Evolutionary conservation across 257 asterid species (phyloP).

Genomic region (Primulina eburnea): DNA sequence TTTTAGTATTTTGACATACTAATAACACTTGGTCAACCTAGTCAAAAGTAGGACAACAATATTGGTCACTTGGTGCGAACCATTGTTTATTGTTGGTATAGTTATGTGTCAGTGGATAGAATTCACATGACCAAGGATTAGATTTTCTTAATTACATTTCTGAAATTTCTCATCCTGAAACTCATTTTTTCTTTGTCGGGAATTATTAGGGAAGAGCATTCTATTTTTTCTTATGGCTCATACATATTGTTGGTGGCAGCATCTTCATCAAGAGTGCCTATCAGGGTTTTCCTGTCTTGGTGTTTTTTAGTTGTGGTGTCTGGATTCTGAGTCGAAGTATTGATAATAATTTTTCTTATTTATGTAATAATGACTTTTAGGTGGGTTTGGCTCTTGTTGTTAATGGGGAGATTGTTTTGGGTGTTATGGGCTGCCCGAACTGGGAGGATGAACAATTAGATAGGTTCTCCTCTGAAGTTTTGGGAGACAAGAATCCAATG

Average conservation of each 20-base stretch:
- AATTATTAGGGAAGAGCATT: neutral
- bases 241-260: neutral
- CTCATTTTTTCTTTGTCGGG: neutral
- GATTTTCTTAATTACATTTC: neutral
- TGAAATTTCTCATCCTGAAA: conserved; percentile 10
- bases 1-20: neutral
- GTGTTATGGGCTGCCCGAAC: conserved; percentile 97
- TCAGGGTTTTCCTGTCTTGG: conserved; percentile 1
- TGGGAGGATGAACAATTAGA: conserved; percentile 54
- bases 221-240: conserved; percentile 2
- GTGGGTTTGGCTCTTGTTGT: conserved; percentile 93
- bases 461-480: conserved; percentile 21
- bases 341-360: neutral
- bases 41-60: conserved; percentile 8
- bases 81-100: neutral
- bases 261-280: neutral
- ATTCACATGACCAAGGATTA: too few relatives aligned
- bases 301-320: neutral
- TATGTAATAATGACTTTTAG: conserved; percentile 42
- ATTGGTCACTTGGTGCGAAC: neutral
- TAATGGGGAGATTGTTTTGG: conserved; percentile 83
- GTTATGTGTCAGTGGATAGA: too few relatives aligned
- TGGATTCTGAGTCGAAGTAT: conserved; percentile 8
- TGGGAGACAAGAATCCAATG: conserved; percentile 29
- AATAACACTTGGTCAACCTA: neutral